Base-by-base conservation (phyloP, 2,329 filamentous ascomycete species). In the Metarhizium robertsii region DNA sequence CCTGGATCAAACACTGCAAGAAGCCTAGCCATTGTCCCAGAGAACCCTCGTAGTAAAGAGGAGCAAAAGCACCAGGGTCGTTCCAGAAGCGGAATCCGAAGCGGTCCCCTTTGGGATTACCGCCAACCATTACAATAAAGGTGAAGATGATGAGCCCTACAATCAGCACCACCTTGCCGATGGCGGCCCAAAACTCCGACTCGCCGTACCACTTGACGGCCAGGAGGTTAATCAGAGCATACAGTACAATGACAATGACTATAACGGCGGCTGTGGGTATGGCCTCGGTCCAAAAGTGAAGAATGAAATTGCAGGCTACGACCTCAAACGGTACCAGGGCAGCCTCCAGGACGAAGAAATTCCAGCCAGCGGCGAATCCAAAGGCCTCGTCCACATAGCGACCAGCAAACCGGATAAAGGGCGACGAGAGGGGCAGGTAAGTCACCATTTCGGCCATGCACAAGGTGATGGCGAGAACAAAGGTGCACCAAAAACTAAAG, bases 91-190 rank as follows among this genome's bases (percentile, higher is more conserved):
- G 78, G 66, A 92, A 92, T 1, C 88, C 88, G 59, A 88, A 88
- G 0, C 80, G 75, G 61, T 92, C 86, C 42, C 80, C 75, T 1
- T 83, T 67, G 0, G 90, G 90, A 61, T 92, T 94, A 2, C 87
- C 90, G 7, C 90, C 90, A 1, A 94, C 73, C 85, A 94, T 92
- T 60, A 84, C 83, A 60, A 95, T 78, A 64, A 95, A 90, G 2
- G 90, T 92, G 72, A 89, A 92, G 59, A 83, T 63, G 61, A 92
- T 79, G 52, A 92, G 76, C 1, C 82, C 86, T 40, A 90, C 70
- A 57, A 88, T 88, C 52, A 91, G 76, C 2, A 91, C 62, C 2
- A 90, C 79, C 67, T 91, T 90, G 54, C 85, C 85, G 2, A 88
- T 67, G 2, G 88, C 84, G 20, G 85, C 81, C 79, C 79, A 83